Base-by-base conservation (phyloP, 805 yeast genomes). In the Lachancea quebecensis region DNA sequence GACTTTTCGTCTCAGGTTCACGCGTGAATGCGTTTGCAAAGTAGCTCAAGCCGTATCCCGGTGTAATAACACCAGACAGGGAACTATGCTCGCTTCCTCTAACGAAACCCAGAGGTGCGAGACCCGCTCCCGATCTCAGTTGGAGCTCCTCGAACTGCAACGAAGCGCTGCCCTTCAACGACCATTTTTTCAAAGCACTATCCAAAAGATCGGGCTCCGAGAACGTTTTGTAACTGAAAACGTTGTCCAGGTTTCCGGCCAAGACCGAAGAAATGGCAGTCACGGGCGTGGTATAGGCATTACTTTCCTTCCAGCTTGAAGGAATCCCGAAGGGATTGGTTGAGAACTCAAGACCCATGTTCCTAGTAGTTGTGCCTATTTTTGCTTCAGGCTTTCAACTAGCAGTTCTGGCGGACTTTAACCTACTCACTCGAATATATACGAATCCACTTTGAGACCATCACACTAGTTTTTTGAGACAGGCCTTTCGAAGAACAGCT, bases 61-160 rank as follows among this genome's bases (percentile, higher is more conserved):
- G 82, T 39, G 82, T 73, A 33, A 90, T 60, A 42, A 65, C 57
- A 28, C 57, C 61, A 50, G 81, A 71, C 2, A 59, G 50, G 10
- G 45, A 46, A 3, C 25, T 25, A 33, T 70, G 69, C 33, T 65
- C 64, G 38, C 57, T 58, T 21, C 50, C 43, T 21, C 54, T 49
- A 25, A 57, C 47, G 66, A 81, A 90, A 33, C 96, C 97, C 41
- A 85, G 69, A 38, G 91, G 74, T 25, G 85, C 77, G 50, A 79
- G 74, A 38, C 91, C 86, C 29, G 96, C 93, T 56, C 96, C 97
- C 2, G 83, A 70, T 62, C 95, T 79, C 46, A 86, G 77, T 58
- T 89, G 88, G 46, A 82, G 64, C 51, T 75, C 66, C 38, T 59
- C 55, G 39, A 57, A 58, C 35, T 42, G 56, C 12, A 48, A 41